Base-by-base conservation (phyloP, 2,329 filamentous ascomycete genomes). In the Verticillium klebahnii region DNA sequence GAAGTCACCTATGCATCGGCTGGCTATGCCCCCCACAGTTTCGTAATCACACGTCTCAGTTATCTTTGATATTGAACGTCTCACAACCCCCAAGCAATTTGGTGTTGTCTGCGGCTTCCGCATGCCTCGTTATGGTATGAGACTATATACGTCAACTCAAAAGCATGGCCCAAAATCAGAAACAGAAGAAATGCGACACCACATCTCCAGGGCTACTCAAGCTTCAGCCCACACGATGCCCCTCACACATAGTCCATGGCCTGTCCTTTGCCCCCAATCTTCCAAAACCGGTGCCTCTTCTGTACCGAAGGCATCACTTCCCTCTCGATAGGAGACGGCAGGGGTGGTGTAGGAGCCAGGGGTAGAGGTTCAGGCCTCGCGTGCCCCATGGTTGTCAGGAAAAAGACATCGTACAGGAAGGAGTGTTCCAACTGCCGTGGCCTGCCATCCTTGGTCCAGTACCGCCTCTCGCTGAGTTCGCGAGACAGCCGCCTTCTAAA, bases 381-480 rank as follows among this genome's bases (percentile, higher is more conserved):
- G 15, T 75, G 73, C 6, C 73, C 64, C 14, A 75, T 62, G 3
- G 74, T 73, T 1, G 74, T 77, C 23, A 77, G 68, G 52, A 74
- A 75, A 60, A 80, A 77, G 65, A 81, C 79, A 63, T 81, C 78
- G 65, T 78, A 72, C 57, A 73, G 61, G 63, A 79, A 80, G 14
- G 74, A 74, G 8, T 76, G 73, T 66, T 79, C 76, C 9, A 81
- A 70, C 34, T 73, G 69, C 11, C 78, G 72, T 54, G 78, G 78
- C 61, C 72, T 74, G 11, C 78, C 76, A 59, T 80, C 77, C 9
- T 74, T 71, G 1, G 78, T 81, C 78, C 78, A 80, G 72, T 78
- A 80, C 11, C 77, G 71, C 71, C 80, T 77, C 69, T 80, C 77
- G 64, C 77, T 79, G n/a, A 81, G 74, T 61, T 81, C 78, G 62